Base-by-base conservation (phyloP, 2,329 filamentous ascomycete species). In the Dothideomycetes sp. region DNA sequence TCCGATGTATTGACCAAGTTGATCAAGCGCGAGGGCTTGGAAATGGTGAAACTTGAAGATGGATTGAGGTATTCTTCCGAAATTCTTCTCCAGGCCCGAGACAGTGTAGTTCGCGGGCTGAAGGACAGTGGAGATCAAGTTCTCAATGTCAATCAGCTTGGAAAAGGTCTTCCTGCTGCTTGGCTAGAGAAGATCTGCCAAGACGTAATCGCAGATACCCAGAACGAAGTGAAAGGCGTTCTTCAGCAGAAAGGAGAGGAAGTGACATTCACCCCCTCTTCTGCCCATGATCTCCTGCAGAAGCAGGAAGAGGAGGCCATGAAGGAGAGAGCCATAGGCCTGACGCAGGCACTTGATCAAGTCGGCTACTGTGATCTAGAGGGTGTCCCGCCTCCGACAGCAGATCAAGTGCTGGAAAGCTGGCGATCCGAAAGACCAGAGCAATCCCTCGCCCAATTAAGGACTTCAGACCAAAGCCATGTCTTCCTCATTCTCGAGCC, bases 1-100 rank as follows among this genome's bases (percentile, higher is more conserved):
- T 5, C 11, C 19, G 30, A 34, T 19, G 33, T 34, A 29, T 33
- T 41, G 16, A 33, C 34, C 29, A 33, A 12, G 22, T 27, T 27
- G 22, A 27, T 27, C 12, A 27, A 27, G 22, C 7, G 22, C 12
- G 22, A 27, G 7, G 22, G 7, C 12, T 27, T 27, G 22, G 22
- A 14, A 7, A 30, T 36, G 2, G 2, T 31, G 8, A 34, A 36
- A 8, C 39, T 41, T 14, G 34, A 27, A 16, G 17, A 41, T n/a
- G 39, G 29, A 19, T 30, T 18, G 11, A 19, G 34, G 15, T 37
- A 41, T 30, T 30, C 33, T n/a, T 8, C 4, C 2, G 22, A 15
- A 5, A 27, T 29, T 5, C 19, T 41, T 14, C 22, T 7, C 22
- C 22, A 27, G 12, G 22, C 12, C 12, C 7, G 22, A 12, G 7